Conservation (phyloP, 2,329 filamentous ascomycete species). For the Fusarium robinianum region DNA sequence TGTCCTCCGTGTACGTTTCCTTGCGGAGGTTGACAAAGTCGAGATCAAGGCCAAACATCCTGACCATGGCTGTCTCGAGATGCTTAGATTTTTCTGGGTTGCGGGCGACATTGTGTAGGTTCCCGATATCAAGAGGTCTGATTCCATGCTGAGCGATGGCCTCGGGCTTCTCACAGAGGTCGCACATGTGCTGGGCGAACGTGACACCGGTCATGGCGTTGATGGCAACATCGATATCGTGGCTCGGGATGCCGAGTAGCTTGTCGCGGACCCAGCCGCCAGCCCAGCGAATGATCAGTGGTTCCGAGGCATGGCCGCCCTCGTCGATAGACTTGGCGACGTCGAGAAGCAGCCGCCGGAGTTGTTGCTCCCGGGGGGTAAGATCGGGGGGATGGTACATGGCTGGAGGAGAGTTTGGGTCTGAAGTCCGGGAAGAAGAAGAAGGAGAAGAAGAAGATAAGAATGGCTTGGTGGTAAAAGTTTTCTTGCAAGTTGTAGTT, state of each 20-base stretch:
- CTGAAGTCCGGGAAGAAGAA: background rate
- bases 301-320: slow-evolving; percentile 52
- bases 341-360: slow-evolving; percentile 79
- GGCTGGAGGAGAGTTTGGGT: background rate
- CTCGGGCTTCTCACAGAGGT: slow-evolving; percentile 66
- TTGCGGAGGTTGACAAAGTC: slow-evolving; percentile 94
- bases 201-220: slow-evolving; percentile 81
- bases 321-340: slow-evolving; percentile 68
- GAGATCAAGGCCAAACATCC: slow-evolving; percentile 82
- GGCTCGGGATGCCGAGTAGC: slow-evolving; percentile 70
- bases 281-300: slow-evolving; percentile 73
- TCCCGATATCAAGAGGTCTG: slow-evolving; percentile 64
- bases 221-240: slow-evolving; percentile 86
- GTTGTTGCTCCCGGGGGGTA: slow-evolving; percentile 70
- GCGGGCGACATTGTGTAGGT: slow-evolving; percentile 83
- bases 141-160: slow-evolving; percentile 66
- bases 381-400: slow-evolving; percentile 58
- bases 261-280: slow-evolving; percentile 90
- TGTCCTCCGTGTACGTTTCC: slow-evolving; percentile 88
- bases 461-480: slow-evolving; percentile 1
- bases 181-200: slow-evolving; percentile 71
- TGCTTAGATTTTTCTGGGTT: slow-evolving; percentile 98
- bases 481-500: slow-evolving; percentile 2
- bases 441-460: too few species aligned
- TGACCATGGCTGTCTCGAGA: slow-evolving; percentile 86